These are phyloP conservation scores for Epichloe brachyelytri DNA, from an alignment of 2,329 filamentous ascomycete genomes.

Conservation along the genomic window DNA sequence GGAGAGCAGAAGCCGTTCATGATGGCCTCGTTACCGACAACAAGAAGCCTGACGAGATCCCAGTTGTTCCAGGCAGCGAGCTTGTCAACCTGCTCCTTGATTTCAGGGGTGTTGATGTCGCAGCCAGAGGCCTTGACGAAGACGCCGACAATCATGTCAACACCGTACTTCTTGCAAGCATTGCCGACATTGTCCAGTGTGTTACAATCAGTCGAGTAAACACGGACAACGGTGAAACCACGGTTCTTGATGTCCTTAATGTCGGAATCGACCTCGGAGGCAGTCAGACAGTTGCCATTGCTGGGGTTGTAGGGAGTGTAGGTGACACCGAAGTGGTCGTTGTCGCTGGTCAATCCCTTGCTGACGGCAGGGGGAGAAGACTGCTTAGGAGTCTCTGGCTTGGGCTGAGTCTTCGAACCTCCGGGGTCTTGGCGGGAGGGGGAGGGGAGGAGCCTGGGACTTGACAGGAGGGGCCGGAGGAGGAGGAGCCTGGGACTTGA, in stretches of 20 bases:
- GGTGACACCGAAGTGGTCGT: slow-evolving; percentile 59
- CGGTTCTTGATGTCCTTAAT: slow-evolving; percentile 47
- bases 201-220: slow-evolving; percentile 88
- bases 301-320: slow-evolving; percentile 60
- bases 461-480: neutral
- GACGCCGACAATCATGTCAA: slow-evolving; percentile 78
- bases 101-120: slow-evolving; percentile 43
- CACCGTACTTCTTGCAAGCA: slow-evolving; percentile 50
- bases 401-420: slow-evolving; percentile 7
- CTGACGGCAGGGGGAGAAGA: slow-evolving; percentile 5
- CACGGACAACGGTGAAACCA: slow-evolving; percentile 60
- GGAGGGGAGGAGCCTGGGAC: neutral
- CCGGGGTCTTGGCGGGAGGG: neutral
- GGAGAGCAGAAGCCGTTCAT: slow-evolving; percentile 59
- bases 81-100: slow-evolving; percentile 59
- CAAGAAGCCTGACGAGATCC: slow-evolving; percentile 64
- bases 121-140: slow-evolving; percentile 60
- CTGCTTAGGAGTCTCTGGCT: slow-evolving; percentile 5
- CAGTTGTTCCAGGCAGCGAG: slow-evolving; percentile 64
- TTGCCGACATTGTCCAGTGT: slow-evolving; percentile 63
- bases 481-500: neutral
- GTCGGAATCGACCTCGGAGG: slow-evolving; percentile 43
- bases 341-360: slow-evolving; percentile 25
- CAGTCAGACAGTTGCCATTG: slow-evolving; percentile 51
- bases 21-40: slow-evolving; percentile 85